These are phyloP conservation scores for Rhodosporidiobolus odoratus DNA, from an alignment of 768 basidiomycete genomes.

Conservation along the genomic window DNA sequence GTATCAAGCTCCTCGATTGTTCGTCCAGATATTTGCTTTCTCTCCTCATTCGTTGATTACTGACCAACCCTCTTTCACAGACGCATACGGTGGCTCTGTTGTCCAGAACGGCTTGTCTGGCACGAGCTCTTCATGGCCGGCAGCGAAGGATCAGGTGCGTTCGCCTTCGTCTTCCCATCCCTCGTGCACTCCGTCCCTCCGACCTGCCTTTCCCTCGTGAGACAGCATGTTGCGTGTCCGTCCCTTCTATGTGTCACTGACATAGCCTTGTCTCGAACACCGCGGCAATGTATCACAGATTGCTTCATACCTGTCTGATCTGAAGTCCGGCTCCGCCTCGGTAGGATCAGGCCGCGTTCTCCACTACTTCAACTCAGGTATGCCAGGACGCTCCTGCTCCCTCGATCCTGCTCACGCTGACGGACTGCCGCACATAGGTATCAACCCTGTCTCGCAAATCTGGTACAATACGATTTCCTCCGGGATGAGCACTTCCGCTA, in stretches of 20 bases:
- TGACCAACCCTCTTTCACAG: slow-evolving; percentile 15
- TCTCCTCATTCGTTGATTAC: no score
- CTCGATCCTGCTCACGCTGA: not conserved
- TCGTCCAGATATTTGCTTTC: not conserved
- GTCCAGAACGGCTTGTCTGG: slow-evolving; percentile 26
- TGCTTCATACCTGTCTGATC: slow-evolving; percentile 20
- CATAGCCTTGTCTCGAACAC: not conserved
- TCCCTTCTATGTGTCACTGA: not conserved
- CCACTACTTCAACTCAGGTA: slow-evolving; percentile 27
- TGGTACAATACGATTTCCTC: slow-evolving; percentile 16
- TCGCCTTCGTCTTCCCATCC: not conserved
- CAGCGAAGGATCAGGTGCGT: slow-evolving; percentile 22
- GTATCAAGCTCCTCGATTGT: slow-evolving; percentile 17
- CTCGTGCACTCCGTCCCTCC: not conserved
- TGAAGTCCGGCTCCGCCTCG: slow-evolving; percentile 1
- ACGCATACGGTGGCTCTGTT: slow-evolving; percentile 32
- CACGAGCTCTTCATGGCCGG: slow-evolving; percentile 19
- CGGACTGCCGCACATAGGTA: slow-evolving; percentile 3
- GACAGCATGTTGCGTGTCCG: no score
- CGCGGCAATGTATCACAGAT: not conserved
- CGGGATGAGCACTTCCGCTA: not conserved
- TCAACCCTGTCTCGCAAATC: slow-evolving; percentile 28
- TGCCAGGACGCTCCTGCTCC: not conserved
- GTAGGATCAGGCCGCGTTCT: slow-evolving; percentile 15
- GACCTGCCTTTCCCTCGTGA: not conserved